Percentiles rank a stretch among this genome's conserved stretches.
Evolutionary conservation across 768 basidiomycete genomes (phyloP).

Genomic region (Pleurotus sapidus): DNA sequence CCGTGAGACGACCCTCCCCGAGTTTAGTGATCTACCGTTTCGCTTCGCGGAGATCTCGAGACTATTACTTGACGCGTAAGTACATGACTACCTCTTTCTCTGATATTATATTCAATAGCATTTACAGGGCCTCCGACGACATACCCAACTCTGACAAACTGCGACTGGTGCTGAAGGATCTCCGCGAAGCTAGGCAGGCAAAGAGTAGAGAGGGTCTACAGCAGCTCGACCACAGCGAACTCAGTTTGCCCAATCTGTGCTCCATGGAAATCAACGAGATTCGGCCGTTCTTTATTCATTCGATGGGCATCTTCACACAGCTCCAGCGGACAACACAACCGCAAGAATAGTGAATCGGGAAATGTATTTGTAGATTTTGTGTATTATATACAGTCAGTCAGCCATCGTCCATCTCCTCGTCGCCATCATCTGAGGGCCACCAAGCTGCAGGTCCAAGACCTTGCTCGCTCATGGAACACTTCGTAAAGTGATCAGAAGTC

Average conservation of each 20-base stretch:
- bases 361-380: no score
- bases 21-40: constrained; percentile 81
- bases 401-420: constrained; percentile 41
- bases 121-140: constrained; percentile 82
- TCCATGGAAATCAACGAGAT: constrained; percentile 96
- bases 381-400: constrained; percentile 13
- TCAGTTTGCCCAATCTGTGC: constrained; percentile 79
- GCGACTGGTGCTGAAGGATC: constrained; percentile 83
- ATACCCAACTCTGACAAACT: constrained; percentile 81
- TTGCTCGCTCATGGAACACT: constrained; percentile 85
- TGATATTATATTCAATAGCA: background rate
- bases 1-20: constrained; percentile 69
- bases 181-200: constrained; percentile 94
- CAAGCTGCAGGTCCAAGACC: constrained; percentile 74
- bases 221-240: constrained; percentile 76
- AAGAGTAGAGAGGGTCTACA: constrained; percentile 87
- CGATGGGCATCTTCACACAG: constrained; percentile 73
- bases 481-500: background rate
- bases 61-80: constrained; percentile 90
- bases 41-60: constrained; percentile 90
- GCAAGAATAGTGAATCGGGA: no score
- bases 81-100: constrained; percentile 5
- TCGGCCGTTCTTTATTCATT: constrained; percentile 80
- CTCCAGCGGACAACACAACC: constrained; percentile 24
- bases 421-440: constrained; percentile 56